A percentile compares a stretch with the other conserved stretches of the same genome.
Evolutionary conservation across 2,329 filamentous ascomycete species (phyloP).

Genomic region (Ophiostoma novo-ulmi): DNA sequence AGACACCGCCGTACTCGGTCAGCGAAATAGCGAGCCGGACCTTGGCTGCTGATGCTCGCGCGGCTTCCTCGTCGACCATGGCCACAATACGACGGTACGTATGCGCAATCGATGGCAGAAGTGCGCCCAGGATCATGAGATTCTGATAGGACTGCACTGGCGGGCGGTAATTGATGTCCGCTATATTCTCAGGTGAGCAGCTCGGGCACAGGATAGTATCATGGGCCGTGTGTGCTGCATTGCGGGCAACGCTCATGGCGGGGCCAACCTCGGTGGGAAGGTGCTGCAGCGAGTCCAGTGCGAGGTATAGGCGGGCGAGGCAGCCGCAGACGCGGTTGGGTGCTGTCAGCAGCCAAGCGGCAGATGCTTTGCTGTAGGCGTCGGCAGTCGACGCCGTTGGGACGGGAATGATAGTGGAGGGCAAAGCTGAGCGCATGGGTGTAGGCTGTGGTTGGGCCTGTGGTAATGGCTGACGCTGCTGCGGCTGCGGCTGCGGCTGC

Average conservation of each 20-base stretch:
- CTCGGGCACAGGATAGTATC: conserved; percentile 47
- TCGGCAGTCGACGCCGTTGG: neutral
- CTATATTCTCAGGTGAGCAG: conserved; percentile 42
- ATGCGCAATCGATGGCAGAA: conserved; percentile 54
- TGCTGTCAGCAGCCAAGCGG: conserved; percentile 23
- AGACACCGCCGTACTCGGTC: conserved; percentile 45
- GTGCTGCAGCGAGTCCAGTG: conserved; percentile 46
- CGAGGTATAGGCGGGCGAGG: conserved; percentile 46
- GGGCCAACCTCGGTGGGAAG: conserved; percentile 43
- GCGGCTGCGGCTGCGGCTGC: neutral
- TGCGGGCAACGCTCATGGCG: conserved; percentile 46
- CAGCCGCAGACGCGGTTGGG: conserved; percentile 41
- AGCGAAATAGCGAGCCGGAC: conserved; percentile 44
- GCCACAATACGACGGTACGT: conserved; percentile 52
- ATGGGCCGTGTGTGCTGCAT: conserved; percentile 46
- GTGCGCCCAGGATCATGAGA: conserved; percentile 53
- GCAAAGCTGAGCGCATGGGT: neutral
- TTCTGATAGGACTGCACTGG: conserved; percentile 52
- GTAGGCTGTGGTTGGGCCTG: neutral
- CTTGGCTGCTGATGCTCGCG: conserved; percentile 40
- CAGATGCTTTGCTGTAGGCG: conserved; percentile 20
- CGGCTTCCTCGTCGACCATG: conserved; percentile 50
- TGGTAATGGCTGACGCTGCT: neutral
- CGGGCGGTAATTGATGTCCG: conserved; percentile 35
- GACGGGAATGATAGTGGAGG: neutral